phyloP scores from a whole-genome alignment of 2,329 filamentous ascomycete genomes.

The Trichoderma guizhouense region DNA sequence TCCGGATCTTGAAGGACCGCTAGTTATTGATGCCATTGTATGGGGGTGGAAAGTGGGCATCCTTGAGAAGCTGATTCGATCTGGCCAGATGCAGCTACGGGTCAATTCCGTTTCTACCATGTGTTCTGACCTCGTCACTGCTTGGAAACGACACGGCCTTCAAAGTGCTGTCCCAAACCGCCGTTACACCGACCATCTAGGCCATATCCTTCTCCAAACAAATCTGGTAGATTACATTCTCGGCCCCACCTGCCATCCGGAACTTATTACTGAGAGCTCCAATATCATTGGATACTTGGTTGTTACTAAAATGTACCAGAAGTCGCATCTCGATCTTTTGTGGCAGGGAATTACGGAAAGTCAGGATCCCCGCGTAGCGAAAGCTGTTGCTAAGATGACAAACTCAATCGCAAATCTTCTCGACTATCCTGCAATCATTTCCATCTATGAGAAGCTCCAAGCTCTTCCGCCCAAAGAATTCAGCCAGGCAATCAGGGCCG shows the following conservation, averaged over 20 bases:
- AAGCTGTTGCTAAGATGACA: constrained; percentile 71
- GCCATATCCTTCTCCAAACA: constrained; percentile 64
- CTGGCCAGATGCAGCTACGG: constrained; percentile 86
- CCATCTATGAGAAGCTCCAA: constrained; percentile 69
- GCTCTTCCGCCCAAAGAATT: constrained; percentile 61
- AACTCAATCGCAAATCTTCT: constrained; percentile 47
- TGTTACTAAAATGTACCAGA: constrained; percentile 70
- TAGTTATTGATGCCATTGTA: constrained; percentile 49
- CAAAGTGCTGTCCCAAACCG: constrained; percentile 36
- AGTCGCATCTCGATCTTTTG: constrained; percentile 70
- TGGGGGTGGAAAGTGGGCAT: constrained; percentile 68
- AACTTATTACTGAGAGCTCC: constrained; percentile 74
- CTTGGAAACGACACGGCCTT: constrained; percentile 61
- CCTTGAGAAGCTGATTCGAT: constrained; percentile 70
- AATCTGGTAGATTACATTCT: constrained; percentile 82
- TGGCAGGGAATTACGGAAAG: constrained; percentile 81
- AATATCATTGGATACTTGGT: constrained; percentile 87
- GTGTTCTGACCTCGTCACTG: constrained; percentile 63
- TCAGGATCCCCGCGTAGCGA: constrained; percentile 79
- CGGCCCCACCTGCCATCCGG: constrained; percentile 86
- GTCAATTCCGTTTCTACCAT: constrained; percentile 74
- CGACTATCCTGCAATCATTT: constrained; percentile 50
- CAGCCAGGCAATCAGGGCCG: constrained; percentile 57
- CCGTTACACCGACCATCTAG: constrained; percentile 62
- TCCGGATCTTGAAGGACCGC: constrained; percentile 38